Evolutionary conservation across 441 rosid species (phyloP), one percentile per base, ranked within the genome.

Genomic region (Brassica hybrid): DNA sequence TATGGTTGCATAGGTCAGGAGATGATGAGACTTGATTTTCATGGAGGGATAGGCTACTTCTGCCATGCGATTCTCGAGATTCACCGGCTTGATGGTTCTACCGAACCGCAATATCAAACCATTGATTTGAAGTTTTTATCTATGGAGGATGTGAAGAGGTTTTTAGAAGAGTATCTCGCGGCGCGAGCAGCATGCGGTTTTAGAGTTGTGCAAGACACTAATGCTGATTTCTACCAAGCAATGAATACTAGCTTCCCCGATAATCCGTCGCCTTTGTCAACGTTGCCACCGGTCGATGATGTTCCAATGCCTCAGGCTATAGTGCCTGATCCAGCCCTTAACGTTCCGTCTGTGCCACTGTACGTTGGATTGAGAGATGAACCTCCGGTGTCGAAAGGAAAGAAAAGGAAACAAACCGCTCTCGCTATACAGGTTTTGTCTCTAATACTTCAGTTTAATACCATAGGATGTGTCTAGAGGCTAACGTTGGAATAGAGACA

Each of bases 361-460:
- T 5, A 5, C 8, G 34, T 69, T 36, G 57, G 21, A 8, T 7
- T 6, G 45, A 36, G 32, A n/a, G 65, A 43, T 13, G 72, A 81
- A 61, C 56, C 73, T 3, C 50, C 72, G 0, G 79, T 6, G 19
- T 21, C 27, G 30, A 83, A 77, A 34, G 67, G 43, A 17, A 30
- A 60, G 56, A 76, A 38, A 6, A 79, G 54, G 56, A 36, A 30
- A 16, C 72, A 71, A 65, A 82, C 80, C 1, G 65, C 81, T 68
- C 82, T 91, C 34, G 83, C 94, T 3, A 75, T 23, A 34, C 94
- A 91, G 94, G 97, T 88, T 73, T 30, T 13, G 58, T 66, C 74
- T 45, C 63, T 48, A 12, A 41, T 57, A 62, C 65, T 32, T n/a
- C 16, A 52, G 2, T n/a, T 0, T 59, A 19, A 19, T 21, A 7